Conservation (phyloP, 1,284 basidiomycete species). For the Apiotrichum akiyoshidainum region DNA sequence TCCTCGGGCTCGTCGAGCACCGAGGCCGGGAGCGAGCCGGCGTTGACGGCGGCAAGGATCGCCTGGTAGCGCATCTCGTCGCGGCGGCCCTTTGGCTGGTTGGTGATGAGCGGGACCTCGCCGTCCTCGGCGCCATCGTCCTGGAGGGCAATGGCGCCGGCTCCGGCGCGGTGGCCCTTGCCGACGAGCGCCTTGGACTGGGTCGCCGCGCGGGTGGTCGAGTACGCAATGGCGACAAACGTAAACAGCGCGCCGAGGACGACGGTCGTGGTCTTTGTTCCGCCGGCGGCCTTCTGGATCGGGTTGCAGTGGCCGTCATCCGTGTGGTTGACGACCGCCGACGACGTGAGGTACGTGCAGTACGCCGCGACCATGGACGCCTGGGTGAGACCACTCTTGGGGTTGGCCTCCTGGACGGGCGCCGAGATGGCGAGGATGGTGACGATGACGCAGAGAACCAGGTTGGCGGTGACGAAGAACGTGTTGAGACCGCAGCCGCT, state of each 20-base stretch:
- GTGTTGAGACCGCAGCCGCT: constrained; percentile 80
- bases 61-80: constrained; percentile 93
- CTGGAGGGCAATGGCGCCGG: constrained; percentile 60
- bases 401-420: constrained; percentile 85
- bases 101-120: constrained; percentile 67
- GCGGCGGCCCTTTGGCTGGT: constrained; percentile 73
- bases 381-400: constrained; percentile 91
- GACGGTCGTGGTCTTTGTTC: constrained; percentile 82
- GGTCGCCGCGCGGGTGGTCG: constrained; percentile 91
- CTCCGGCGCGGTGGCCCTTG: constrained; percentile 52
- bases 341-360: constrained; percentile 92
- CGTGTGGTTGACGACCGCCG: constrained; percentile 88
- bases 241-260: constrained; percentile 92
- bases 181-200: constrained; percentile 88
- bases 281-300: constrained; percentile 56
- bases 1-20: constrained; percentile 76
- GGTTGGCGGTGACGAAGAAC: constrained; percentile 94
- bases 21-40: constrained; percentile 91
- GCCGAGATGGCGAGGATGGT: constrained; percentile 83
- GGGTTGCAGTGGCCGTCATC: constrained; percentile 82
- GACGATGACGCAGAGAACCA: constrained; percentile 73
- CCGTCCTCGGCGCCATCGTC: constrained; percentile 52
- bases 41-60: constrained; percentile 89
- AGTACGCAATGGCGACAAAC: constrained; percentile 96
- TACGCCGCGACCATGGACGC: constrained; percentile 95